Percentiles rank a stretch among this genome's conserved stretches.
Conservation (phyloP, 1,139 yeast species). For the Blastobotrys buckinghamii region DNA sequence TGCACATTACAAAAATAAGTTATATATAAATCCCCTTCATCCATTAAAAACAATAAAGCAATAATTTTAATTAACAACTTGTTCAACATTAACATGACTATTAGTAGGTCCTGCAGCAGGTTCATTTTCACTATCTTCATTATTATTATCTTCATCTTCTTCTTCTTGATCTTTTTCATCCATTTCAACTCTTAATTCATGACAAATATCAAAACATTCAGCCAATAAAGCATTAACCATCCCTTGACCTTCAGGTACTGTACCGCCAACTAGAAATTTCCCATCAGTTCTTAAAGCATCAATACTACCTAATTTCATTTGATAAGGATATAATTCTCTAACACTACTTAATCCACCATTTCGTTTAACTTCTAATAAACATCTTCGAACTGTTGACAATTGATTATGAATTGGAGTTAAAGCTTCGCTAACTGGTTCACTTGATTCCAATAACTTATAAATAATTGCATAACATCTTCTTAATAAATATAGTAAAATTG, state of each 20-base stretch:
- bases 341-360: constrained; percentile 85
- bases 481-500: constrained; percentile 67
- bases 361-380: constrained; percentile 80
- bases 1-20: no score
- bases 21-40: no score
- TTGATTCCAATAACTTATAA: constrained; percentile 79
- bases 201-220: constrained; percentile 88
- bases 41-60: no score
- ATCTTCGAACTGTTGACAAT: constrained; percentile 80
- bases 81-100: neutral
- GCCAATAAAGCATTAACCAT: constrained; percentile 83
- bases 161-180: constrained; percentile 47
- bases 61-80: neutral
- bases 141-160: neutral
- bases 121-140: neutral
- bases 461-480: constrained; percentile 87
- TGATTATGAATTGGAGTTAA: constrained; percentile 91
- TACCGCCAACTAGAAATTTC: constrained; percentile 78
- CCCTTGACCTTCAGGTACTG: constrained; percentile 96
- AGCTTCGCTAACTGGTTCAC: constrained; percentile 93
- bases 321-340: constrained; percentile 91
- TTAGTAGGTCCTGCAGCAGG: neutral
- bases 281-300: constrained; percentile 88
- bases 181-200: constrained; percentile 83
- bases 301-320: constrained; percentile 83